A percentile compares a stretch with the other conserved stretches of the same genome.
phyloP scores from a whole-genome alignment of 768 basidiomycete species.

The Tricholoma furcatifolium region DNA sequence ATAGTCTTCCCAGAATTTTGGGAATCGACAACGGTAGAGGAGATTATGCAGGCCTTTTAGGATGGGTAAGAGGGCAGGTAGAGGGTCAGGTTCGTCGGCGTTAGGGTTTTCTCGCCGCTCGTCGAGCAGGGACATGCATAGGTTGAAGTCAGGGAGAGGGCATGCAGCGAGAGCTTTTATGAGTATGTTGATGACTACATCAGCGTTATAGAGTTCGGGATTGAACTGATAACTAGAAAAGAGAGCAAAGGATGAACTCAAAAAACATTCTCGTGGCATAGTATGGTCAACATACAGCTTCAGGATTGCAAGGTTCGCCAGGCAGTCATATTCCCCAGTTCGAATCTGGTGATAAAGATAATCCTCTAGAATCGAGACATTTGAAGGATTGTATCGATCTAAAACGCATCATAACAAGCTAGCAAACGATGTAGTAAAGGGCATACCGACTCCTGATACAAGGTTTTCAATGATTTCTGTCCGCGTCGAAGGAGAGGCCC shows the following conservation, averaged over 20 bases:
- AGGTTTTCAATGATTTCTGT: constrained; percentile 89
- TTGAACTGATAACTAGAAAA: constrained; percentile 91
- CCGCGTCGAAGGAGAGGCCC: constrained; percentile 75
- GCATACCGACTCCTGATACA: constrained; percentile 85
- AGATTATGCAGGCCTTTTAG: constrained; percentile 67
- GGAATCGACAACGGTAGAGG: constrained; percentile 83
- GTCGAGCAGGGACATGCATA: constrained; percentile 90
- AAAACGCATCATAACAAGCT: constrained; percentile 7
- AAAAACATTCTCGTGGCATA: background rate
- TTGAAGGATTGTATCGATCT: constrained; percentile 98
- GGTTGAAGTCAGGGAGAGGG: constrained; percentile 90
- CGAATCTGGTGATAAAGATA: constrained; percentile 95
- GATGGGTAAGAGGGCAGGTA: constrained; percentile 66
- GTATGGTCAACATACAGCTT: constrained; percentile 67
- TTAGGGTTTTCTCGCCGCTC: constrained; percentile 57
- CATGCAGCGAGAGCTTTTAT: constrained; percentile 85
- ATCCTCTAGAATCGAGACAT: constrained; percentile 91
- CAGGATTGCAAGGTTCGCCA: constrained; percentile 92
- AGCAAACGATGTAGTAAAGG: background rate
- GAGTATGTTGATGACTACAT: constrained; percentile 93
- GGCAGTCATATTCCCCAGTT: constrained; percentile 88
- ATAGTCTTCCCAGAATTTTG: constrained; percentile 80
- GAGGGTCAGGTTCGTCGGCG: constrained; percentile 80
- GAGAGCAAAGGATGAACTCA: no score
- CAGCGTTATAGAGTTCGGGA: constrained; percentile 87